Evolutionary conservation across 1,284 basidiomycete genomes (phyloP).

Genomic region (Pyrrhoderma noxium): DNA sequence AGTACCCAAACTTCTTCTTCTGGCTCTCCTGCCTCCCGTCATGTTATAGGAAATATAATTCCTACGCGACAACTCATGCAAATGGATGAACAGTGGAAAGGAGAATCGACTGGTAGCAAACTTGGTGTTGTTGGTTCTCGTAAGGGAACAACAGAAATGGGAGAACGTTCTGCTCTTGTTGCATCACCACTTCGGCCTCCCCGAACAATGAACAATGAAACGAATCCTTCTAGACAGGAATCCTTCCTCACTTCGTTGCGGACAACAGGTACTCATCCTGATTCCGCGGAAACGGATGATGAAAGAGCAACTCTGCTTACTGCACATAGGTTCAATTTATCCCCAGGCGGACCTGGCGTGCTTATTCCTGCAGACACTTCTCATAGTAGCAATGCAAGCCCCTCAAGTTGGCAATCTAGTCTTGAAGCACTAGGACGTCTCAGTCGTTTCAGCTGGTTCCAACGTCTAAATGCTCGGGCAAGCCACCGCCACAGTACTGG

Average conservation of each 20-base stretch:
- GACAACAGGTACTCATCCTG: slow-evolving; percentile 11
- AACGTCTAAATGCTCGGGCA: slow-evolving; percentile 15
- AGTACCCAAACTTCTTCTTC: slow-evolving; percentile 13
- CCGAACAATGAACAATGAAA: slow-evolving; percentile 2
- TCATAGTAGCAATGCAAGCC: slow-evolving; percentile 1
- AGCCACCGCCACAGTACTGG: not conserved
- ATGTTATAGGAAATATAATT: slow-evolving; percentile 13
- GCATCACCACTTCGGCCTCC: slow-evolving; percentile 16
- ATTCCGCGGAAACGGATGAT: slow-evolving; percentile 15
- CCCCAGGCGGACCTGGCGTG: slow-evolving; percentile 9
- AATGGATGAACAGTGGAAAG: slow-evolving; percentile 16
- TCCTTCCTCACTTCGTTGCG: slow-evolving; percentile 2
- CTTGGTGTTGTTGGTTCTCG: not conserved
- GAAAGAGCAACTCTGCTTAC: slow-evolving; percentile 20
- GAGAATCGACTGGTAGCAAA: slow-evolving; percentile 5
- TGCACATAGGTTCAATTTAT: slow-evolving; percentile 18
- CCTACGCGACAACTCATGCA: slow-evolving; percentile 11
- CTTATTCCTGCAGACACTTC: not conserved
- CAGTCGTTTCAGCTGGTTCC: slow-evolving; percentile 21
- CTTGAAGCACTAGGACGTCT: slow-evolving; percentile 17
- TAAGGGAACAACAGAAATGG: slow-evolving; percentile 14
- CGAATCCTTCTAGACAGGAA: slow-evolving; percentile 3
- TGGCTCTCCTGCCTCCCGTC: slow-evolving; percentile 6
- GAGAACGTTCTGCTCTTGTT: slow-evolving; percentile 8
- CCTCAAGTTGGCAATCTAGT: slow-evolving; percentile 16